Evolutionary conservation across 2,329 filamentous ascomycete species (phyloP), one percentile per base, ranked within the genome.

Genomic region (Fusarium phyllophilum): DNA sequence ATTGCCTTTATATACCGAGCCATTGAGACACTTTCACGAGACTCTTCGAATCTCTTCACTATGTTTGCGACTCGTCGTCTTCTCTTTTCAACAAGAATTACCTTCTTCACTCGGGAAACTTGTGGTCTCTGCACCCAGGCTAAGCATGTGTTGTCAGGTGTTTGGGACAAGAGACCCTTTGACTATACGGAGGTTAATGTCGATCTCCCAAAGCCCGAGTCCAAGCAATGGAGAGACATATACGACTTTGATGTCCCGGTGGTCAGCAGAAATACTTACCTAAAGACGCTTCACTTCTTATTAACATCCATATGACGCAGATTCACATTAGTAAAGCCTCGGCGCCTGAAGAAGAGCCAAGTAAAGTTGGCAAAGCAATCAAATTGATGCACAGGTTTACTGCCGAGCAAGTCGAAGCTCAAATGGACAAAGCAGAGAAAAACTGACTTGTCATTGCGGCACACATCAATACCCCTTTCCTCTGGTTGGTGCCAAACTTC

Each of bases 181-280:
- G 86, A 86, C 24, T 94, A 90, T 81, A 85, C 86, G 13, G 92
- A 95, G 81, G 85, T 95, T 55, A 90, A 95, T 78, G 89, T 95
- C 55, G 90, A 95, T 79, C 89, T 95, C 44, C 89, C 93, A 83
- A 87, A 88, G 55, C 85, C 88, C 0, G 88, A 90, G 33, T 86
- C 87, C 22, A 88, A 89, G 70, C 83, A 85, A 31, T 96, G 93
- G 93, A 90, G 89, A 77, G 86, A 91, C 55, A 78, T 94, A 3
- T 96, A 96, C 79, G 93, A 95, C 66, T 94, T 95, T 80, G 93
- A 96, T 75, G 93, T 94, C 13, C 93, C 93, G 1, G 93, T 95
- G 78, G 93, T 95, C 84, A 78, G 87, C 81, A 39, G 14, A 55
- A 17, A 14, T 31, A 15, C 26, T 41, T 22, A 29, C n/a, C 8